Base-by-base conservation (phyloP, 23 red algal genomes). In the Gracilaria vermiculophylla region DNA sequence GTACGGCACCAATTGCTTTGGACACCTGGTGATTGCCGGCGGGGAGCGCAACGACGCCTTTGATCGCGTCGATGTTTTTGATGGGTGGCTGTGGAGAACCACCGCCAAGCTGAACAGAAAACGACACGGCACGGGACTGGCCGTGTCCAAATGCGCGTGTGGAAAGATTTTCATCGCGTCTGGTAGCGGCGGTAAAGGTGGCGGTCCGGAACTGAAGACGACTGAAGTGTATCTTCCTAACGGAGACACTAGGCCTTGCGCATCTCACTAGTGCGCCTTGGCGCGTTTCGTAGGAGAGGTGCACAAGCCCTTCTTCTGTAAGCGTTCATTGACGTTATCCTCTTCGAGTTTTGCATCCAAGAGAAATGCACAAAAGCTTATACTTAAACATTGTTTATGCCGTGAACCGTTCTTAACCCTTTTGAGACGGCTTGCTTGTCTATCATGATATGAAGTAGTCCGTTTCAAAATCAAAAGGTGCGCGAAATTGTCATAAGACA, bases 141-240 rank as follows among this genome's bases (percentile, higher is more conserved):
- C 79, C 2, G 69, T 93, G 17, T 53, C 48, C 3, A 56, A 51
- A 36, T 93, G 90, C 69, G 37, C 42, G 17, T 91, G 87, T 51
- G 79, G 90, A 66, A 45, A 78, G 44, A 76, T 85, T n/a, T 93
- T 62, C 50, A 76, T 93, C 44, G 80, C 90, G 43, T 76, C 66
- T 50, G 90, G 90, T 27, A 93, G 90, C 53, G 90, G 90, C 1
- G 36, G 32, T 44, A 80, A 36, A 6, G 90, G 90, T 7, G 90
- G 90, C 12, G 47, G 80, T 11, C 90, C 90, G 28, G 90, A 93
- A 84, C 69, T 93, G n/a, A 77, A 43, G 53, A 85, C 65, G 4
- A 80, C 58, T 23, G 90, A 93, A 77, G 78, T 76, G 50, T 92
- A 69, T 55, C 49, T 76, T 41, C 77, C 88, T 5, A 32, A 73